Evolutionary conservation across 371 early-diverging fungal species (phyloP).

Genomic region (Blakeslea trispora): DNA sequence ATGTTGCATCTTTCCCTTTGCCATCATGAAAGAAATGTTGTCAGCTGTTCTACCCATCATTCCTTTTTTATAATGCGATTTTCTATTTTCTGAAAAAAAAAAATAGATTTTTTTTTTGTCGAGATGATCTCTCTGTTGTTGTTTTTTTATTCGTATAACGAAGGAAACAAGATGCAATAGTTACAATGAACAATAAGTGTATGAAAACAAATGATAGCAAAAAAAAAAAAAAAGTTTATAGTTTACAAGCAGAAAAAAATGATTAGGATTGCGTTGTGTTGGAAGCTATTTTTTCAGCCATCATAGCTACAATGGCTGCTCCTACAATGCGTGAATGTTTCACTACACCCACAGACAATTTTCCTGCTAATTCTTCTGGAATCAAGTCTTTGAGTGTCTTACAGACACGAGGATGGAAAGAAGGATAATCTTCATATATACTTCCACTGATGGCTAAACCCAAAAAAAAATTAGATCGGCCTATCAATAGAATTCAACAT

Average conservation of each 20-base stretch:
- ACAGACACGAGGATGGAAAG: slow-evolving; percentile 77
- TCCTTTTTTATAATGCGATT: no score
- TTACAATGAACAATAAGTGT: no score
- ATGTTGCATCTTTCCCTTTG: no score
- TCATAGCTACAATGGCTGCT: slow-evolving; percentile 84
- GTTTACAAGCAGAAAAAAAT: background rate
- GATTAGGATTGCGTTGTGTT: slow-evolving; percentile 5
- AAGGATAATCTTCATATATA: slow-evolving; percentile 85
- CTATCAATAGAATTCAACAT: background rate
- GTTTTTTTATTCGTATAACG: no score
- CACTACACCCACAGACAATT: slow-evolving; percentile 61
- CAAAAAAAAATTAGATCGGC: background rate
- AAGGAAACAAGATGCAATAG: no score
- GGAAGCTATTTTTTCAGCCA: slow-evolving; percentile 55
- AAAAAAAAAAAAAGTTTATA: no score
- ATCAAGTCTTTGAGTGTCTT: slow-evolving; percentile 73
- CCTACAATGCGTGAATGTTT: slow-evolving; percentile 83
- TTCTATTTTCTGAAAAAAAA: no score
- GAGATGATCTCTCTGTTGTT: no score
- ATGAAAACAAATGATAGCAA: no score
- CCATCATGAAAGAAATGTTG: no score
- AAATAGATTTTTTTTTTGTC: no score
- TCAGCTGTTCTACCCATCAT: no score
- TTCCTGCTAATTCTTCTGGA: slow-evolving; percentile 74
- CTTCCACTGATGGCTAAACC: slow-evolving; percentile 72